Percentiles rank a stretch among this genome's conserved stretches.
phyloP scores from a whole-genome alignment of 2,329 filamentous ascomycete genomes.

The Coniochaeta ligniaria region DNA sequence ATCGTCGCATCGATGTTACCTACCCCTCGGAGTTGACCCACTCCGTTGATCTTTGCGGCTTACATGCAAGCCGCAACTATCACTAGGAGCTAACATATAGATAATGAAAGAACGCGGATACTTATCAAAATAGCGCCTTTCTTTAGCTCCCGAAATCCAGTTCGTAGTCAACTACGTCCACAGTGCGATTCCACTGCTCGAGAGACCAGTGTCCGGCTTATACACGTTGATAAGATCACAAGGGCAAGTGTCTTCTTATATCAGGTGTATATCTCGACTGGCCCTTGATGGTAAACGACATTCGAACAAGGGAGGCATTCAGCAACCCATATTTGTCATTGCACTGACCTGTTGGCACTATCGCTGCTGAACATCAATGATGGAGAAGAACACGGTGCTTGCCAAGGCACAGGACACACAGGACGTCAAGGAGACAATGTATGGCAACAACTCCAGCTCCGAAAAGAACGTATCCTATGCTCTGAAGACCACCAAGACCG shows the following conservation, averaged over 20 bases:
- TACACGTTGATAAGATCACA: not conserved
- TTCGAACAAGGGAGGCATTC: not conserved
- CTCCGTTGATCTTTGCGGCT: not conserved
- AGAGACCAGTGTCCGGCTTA: not conserved
- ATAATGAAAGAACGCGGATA: not conserved
- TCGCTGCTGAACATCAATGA: not conserved
- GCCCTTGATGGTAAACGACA: not conserved
- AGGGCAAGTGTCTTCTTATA: not conserved
- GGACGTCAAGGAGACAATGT: not conserved
- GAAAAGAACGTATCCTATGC: not conserved
- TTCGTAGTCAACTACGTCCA: too few species aligned
- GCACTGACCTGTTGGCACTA: not conserved
- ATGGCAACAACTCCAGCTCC: not conserved
- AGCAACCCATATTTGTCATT: not conserved
- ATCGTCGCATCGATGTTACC: not conserved
- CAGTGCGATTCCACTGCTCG: not conserved
- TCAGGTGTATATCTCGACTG: not conserved
- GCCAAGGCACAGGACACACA: not conserved
- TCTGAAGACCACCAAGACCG: constrained; percentile 3
- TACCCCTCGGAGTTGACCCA: not conserved
- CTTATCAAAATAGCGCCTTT: not conserved
- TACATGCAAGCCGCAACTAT: not conserved
- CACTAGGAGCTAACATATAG: not conserved
- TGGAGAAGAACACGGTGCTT: not conserved
- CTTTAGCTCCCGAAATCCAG: too few species aligned